Conservation (phyloP, 129 eudicot species). For the Pulicaria dysenterica region DNA sequence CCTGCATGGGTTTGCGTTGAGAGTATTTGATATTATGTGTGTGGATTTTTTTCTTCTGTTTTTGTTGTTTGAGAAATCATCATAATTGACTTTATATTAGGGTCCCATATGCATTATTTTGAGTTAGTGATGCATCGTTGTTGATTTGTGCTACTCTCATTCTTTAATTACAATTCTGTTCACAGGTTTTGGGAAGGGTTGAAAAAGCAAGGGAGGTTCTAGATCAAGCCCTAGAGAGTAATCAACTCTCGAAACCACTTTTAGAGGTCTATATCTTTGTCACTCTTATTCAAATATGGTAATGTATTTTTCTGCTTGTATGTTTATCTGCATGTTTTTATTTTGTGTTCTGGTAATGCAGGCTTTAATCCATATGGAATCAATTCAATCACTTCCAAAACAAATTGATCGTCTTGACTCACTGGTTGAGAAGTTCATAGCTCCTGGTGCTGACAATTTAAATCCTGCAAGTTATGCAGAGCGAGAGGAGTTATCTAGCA, state of each 20-base stretch:
- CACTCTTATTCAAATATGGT: not conserved
- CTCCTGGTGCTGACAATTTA: constrained; percentile 54
- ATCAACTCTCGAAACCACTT: constrained; percentile 83
- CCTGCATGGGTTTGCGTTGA: not conserved
- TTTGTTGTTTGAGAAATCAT: not conserved
- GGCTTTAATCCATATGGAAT: constrained; percentile 89
- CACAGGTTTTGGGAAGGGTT: constrained; percentile 70
- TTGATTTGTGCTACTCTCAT: not conserved
- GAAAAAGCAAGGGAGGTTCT: constrained; percentile 93
- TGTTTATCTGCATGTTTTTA: constrained; percentile 13
- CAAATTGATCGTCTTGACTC: constrained; percentile 76
- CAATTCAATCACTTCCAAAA: constrained; percentile 71
- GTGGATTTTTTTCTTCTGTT: not conserved
- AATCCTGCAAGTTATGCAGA: constrained; percentile 67
- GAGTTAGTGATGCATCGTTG: constrained; percentile 1
- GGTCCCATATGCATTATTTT: not conserved
- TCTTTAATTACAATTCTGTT: constrained; percentile 9
- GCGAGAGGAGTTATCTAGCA: constrained; percentile 91
- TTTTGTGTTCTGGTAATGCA: constrained; percentile 40
- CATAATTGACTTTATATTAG: not conserved
- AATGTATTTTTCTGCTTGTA: not conserved
- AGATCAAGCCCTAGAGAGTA: constrained; percentile 70
- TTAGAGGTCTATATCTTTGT: constrained; percentile 66
- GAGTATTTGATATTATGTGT: not conserved
- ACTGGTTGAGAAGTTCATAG: constrained; percentile 77